Percentiles rank a stretch among this genome's conserved stretches.
These are phyloP conservation scores for Vanrija humicola DNA, from an alignment of 1,284 basidiomycete genomes.

Conservation along the genomic window DNA sequence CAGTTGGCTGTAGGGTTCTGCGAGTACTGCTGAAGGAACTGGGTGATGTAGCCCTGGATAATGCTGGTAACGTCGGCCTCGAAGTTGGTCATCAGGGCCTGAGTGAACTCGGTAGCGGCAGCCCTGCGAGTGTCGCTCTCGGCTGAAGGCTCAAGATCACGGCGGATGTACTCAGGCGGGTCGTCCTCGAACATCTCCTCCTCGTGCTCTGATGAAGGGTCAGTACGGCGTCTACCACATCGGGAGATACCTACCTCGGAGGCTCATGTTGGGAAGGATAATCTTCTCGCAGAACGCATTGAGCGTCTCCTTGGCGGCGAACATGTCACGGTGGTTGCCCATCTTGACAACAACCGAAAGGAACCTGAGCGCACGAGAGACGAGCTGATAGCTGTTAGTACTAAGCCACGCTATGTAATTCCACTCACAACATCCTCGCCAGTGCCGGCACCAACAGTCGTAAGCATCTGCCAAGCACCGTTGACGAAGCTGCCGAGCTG, in stretches of 20 bases:
- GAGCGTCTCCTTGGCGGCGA: conserved; percentile 66
- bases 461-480: conserved; percentile 87
- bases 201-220: conserved; percentile 62
- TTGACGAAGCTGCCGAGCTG: conserved; percentile 80
- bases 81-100: conserved; percentile 75
- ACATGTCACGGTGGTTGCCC: conserved; percentile 65
- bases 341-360: conserved; percentile 88
- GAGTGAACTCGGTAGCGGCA: conserved; percentile 87
- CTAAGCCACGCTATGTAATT: neutral
- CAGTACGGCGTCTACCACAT: neutral
- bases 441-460: conserved; percentile 59
- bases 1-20: conserved; percentile 67
- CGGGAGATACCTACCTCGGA: conserved; percentile 56
- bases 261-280: conserved; percentile 83
- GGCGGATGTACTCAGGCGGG: conserved; percentile 88
- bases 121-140: conserved; percentile 75
- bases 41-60: conserved; percentile 74
- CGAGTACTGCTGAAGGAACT: conserved; percentile 61
- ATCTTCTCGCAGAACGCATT: conserved; percentile 82
- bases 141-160: conserved; percentile 62
- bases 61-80: conserved; percentile 80
- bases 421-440: conserved; percentile 70
- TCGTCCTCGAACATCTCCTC: conserved; percentile 97
- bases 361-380: conserved; percentile 89
- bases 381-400: conserved; percentile 57